These are phyloP conservation scores for Rhynchosporium graminicola DNA, from an alignment of 2,329 filamentous ascomycete species.

Conservation along the genomic window DNA sequence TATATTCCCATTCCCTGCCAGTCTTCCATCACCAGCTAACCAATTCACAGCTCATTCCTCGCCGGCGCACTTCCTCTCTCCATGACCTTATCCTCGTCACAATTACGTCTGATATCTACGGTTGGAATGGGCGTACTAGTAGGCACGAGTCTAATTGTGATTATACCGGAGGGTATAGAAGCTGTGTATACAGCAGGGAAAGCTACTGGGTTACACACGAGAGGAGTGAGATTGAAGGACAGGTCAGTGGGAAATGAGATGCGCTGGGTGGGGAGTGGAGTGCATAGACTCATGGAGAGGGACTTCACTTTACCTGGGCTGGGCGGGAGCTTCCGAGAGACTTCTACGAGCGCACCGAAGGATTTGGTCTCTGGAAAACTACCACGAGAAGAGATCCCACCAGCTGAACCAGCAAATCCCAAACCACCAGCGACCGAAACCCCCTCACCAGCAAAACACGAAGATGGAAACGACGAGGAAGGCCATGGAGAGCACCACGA, in stretches of 20 bases:
- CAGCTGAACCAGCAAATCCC: conserved; percentile 8
- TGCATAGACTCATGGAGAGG: conserved; percentile 27
- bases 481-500: conserved; percentile 47
- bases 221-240: conserved; percentile 15
- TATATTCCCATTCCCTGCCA: background rate
- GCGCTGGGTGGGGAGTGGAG: conserved; percentile 29
- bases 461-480: background rate
- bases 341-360: background rate
- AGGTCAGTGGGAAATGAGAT: conserved; percentile 22
- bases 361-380: conserved; percentile 6
- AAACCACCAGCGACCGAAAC: conserved; percentile 10
- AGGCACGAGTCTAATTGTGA: conserved; percentile 92
- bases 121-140: conserved; percentile 93
- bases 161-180: conserved; percentile 95
- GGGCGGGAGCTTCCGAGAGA: conserved; percentile 11
- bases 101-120: conserved; percentile 85
- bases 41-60: conserved; percentile 74
- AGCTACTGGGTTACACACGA: conserved; percentile 32
- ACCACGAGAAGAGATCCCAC: conserved; percentile 5
- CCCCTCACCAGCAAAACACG: background rate
- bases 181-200: conserved; percentile 69
- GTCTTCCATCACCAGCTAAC: background rate
- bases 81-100: conserved; percentile 81
- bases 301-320: background rate
- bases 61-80: conserved; percentile 89